Base-by-base conservation (phyloP, 2,329 filamentous ascomycete species). In the Westerdykella sp. region DNA sequence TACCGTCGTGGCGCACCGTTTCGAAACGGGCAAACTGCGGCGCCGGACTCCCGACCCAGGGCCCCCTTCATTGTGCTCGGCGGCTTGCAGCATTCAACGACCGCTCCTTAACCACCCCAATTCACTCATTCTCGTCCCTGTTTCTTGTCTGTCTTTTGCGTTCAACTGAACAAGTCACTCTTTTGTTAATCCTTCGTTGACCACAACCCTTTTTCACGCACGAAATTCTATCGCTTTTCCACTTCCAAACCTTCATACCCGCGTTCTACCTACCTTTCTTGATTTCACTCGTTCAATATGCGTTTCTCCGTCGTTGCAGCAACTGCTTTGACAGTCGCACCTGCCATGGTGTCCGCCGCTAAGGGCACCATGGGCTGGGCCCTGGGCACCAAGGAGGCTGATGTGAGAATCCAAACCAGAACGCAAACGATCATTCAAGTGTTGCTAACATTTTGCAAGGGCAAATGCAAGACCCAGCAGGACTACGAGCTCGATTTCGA, bases 401-500 rank as follows among this genome's bases (percentile, higher is more conserved):
- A 80, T 35, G 32, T 35, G 32, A 35, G 32, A 3, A 18, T 18
- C 16, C 6, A 21, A 21, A 13, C n/a, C 55, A 77, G 75, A 28
- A 34, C 16, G 15, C 32, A 9, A 12, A 3, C n/a, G 15, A 4
- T 9, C 13, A 3, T 14, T 15, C n/a, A 9, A 28, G 7, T 9
- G 13, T 35, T 35, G 32, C 32, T 35, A 35, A 35, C 16, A 5
- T 14, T 15, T 18, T 14, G 6, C n/a, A 3, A 35, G 15, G 60
- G 59, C n/a, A 36, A 61, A 34, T 87, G 83, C 75, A 87, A 87
- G 68, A 67, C 67, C 31, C 69, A 73, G 35, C 59, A 66, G 37
- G 82, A 86, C 65, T 87, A 83, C 65, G 74, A 79, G 54, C 70
- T 69, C 39, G 83, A 87, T 63, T 84, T 86, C 62, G 74, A 79